phyloP scores from a whole-genome alignment of 768 basidiomycete species.

The Leccinum truebloodii region DNA sequence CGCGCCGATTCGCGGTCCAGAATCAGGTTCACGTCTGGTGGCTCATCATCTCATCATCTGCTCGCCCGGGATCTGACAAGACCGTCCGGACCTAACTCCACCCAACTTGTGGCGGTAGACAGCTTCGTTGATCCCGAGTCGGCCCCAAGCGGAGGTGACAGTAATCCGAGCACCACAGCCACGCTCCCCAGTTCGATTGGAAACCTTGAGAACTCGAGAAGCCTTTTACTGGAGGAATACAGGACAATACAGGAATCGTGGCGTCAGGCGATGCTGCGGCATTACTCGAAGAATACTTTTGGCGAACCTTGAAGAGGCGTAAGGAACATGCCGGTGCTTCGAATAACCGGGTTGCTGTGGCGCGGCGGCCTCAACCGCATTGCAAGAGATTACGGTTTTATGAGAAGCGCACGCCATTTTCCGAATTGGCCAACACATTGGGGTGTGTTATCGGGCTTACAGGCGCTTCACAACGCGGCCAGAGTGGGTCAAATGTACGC shows the following conservation, averaged over 20 bases:
- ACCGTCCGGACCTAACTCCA: slow-evolving; percentile 17
- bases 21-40: slow-evolving; percentile 37
- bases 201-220: slow-evolving; percentile 14
- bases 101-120: slow-evolving; percentile 8
- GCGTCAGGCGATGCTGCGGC: slow-evolving; percentile 26
- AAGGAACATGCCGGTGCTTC: slow-evolving; percentile 18
- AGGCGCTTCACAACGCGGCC: slow-evolving; percentile 16
- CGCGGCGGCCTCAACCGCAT: not conserved
- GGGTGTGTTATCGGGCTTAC: slow-evolving; percentile 9
- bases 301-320: slow-evolving; percentile 20
- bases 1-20: slow-evolving; percentile 5
- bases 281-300: slow-evolving; percentile 26
- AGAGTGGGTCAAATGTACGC: slow-evolving; percentile 30
- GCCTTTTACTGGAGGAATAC: slow-evolving; percentile 26
- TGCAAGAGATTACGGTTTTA: slow-evolving; percentile 29
- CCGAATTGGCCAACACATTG: slow-evolving; percentile 7
- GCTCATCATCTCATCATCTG: slow-evolving; percentile 35
- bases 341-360: not conserved
- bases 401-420: slow-evolving; percentile 7
- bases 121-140: slow-evolving; percentile 2
- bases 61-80: slow-evolving; percentile 35
- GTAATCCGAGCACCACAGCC: slow-evolving; percentile 7
- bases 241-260: slow-evolving; percentile 24
- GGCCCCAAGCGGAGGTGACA: slow-evolving; percentile 4
- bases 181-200: slow-evolving; percentile 18